These are phyloP conservation scores for Phaeodactylum tricornutum DNA, from an alignment of 108 stramenopile species.

Conservation along the genomic window DNA sequence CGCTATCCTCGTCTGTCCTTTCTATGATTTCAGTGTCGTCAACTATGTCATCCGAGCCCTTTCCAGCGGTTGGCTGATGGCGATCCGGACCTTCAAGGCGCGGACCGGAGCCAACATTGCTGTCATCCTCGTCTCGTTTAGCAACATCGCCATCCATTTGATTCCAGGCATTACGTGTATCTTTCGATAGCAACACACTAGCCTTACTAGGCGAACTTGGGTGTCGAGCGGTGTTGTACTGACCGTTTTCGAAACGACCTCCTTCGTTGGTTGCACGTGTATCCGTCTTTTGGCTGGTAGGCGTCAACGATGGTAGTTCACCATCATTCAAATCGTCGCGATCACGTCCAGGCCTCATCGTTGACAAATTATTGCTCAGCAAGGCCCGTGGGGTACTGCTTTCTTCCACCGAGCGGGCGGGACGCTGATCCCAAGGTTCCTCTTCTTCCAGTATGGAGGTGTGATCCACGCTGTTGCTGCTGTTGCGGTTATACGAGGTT, in stretches of 20 bases:
- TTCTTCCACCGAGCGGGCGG: background rate
- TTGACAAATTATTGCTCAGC: background rate
- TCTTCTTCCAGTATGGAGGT: no score
- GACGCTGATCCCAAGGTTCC: constrained; percentile 12
- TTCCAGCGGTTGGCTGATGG: background rate
- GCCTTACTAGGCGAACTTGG: background rate
- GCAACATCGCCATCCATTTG: background rate
- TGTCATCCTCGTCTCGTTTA: background rate
- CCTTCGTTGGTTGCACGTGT: background rate
- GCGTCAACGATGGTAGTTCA: constrained; percentile 5
- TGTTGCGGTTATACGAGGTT: no score
- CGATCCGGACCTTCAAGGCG: background rate
- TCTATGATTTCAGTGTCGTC: constrained; percentile 6
- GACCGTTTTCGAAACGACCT: background rate
- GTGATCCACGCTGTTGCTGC: no score
- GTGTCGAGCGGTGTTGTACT: background rate
- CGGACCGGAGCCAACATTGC: background rate
- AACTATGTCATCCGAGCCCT: background rate
- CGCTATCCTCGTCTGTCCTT: background rate
- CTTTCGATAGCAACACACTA: constrained; percentile 1
- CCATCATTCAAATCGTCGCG: constrained; percentile 9
- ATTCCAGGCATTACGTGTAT: background rate
- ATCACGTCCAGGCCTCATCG: constrained; percentile 1
- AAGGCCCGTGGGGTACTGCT: background rate
- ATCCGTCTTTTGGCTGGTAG: no score